A percentile compares a stretch with the other conserved stretches of the same genome.
phyloP scores from a whole-genome alignment of 202 grass and related monocot genomes.

The Sporobolus alterniflorus region DNA sequence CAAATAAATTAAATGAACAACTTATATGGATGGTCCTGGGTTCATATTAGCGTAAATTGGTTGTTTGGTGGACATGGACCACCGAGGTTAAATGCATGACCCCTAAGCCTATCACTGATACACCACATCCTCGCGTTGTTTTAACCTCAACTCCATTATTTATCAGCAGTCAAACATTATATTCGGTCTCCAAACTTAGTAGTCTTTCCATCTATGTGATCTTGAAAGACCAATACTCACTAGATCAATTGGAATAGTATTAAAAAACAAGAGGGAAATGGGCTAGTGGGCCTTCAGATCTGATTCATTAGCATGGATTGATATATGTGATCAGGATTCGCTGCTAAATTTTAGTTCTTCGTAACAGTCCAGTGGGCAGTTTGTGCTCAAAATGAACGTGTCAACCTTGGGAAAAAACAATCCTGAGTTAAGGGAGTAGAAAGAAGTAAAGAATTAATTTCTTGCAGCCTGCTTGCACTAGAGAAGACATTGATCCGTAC shows the following conservation, averaged over 20 bases:
- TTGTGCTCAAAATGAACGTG: neutral
- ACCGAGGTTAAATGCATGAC: conserved; percentile 39
- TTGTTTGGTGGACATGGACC: conserved; percentile 37
- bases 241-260: neutral
- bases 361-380: neutral
- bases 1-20: conserved; percentile 32
- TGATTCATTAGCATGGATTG: neutral
- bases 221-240: neutral
- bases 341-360: neutral
- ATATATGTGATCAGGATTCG: conserved; percentile 19
- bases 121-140: conserved; percentile 47
- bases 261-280: neutral
- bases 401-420: neutral
- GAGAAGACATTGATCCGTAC: conserved; percentile 7
- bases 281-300: conserved; percentile 21
- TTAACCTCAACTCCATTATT: neutral
- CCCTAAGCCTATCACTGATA: conserved; percentile 18
- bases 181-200: neutral
- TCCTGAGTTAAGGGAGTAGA: neutral
- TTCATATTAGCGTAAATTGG: conserved; percentile 27
- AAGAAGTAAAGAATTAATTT: neutral
- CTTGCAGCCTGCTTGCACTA: conserved; percentile 1
- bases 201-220: conserved; percentile 16
- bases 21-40: conserved; percentile 30
- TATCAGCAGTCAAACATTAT: conserved; percentile 1